Evolutionary conservation across 23 red algal genomes (phyloP).

Genomic region (Agarophyton chilense): DNA sequence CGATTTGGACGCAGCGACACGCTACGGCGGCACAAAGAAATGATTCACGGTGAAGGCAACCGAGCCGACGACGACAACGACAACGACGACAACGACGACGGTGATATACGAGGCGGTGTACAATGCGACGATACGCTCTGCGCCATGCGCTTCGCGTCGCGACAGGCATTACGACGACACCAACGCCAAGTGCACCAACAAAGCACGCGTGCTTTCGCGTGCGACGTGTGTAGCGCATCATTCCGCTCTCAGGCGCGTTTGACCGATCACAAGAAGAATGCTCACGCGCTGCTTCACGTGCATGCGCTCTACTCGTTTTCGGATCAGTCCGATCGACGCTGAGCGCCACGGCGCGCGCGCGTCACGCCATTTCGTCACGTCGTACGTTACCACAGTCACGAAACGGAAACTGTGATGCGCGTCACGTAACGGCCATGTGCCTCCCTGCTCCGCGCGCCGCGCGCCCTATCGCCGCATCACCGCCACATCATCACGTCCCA

Average conservation of each 20-base stretch:
- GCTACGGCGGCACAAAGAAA: background rate
- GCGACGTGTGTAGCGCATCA: background rate
- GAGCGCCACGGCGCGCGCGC: too few relatives aligned
- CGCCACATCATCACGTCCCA: slow-evolving; percentile 34
- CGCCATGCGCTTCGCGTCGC: background rate
- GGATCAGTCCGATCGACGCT: too few relatives aligned
- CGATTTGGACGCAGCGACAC: background rate
- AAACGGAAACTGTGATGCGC: slow-evolving; percentile 21
- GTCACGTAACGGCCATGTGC: slow-evolving; percentile 22
- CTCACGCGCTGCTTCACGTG: background rate
- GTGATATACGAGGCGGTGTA: background rate
- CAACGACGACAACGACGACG: too few relatives aligned
- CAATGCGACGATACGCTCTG: background rate
- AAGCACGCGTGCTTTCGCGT: background rate
- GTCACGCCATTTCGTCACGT: too few relatives aligned
- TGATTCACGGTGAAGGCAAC: slow-evolving; percentile 1
- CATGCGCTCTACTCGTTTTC: background rate
- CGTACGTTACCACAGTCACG: background rate
- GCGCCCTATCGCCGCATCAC: slow-evolving; percentile 13
- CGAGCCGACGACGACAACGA: too few relatives aligned
- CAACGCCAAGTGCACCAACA: background rate
- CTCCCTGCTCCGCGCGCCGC: too few relatives aligned
- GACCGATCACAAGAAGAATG: background rate
- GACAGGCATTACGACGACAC: background rate
- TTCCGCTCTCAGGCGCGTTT: background rate